Evolutionary conservation across 129 eudicot genomes (phyloP), one percentile per base, ranked within the genome.

Genomic region (Chrysanthemum seticuspe): DNA sequence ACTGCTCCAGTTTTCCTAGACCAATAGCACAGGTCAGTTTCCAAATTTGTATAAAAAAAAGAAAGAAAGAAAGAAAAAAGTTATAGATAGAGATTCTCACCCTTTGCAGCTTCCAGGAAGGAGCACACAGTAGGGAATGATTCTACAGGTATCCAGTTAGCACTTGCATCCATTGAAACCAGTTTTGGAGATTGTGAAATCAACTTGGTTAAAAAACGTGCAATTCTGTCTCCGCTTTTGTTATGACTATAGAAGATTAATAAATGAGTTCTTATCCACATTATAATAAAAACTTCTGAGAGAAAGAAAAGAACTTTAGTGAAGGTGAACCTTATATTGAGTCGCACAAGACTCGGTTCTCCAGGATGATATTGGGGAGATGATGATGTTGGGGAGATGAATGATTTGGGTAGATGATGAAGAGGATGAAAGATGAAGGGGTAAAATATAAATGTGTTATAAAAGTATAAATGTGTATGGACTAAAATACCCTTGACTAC

Each of bases 71-170:
- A 31, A 29, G 0, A 25, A 27, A 27, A 27, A n/a, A n/a, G n/a
- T 27, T 31, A 31, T 3, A 31, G 40, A 31, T 13, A 52, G 10
- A 19, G 48, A 61, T 27, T 23, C 44, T 62, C 64, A 94, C 98
- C 97, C 75, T 86, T 84, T 56, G 84, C 82, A 58, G 25, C 75
- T 71, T 77, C 79, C 53, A 94, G 70, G 78, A 67, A 76, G 27
- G 86, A 81, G 81, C 75, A 71, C 34, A 94, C 74, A 13, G 72
- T 57, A 10, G 84, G 52, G 62, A 90, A 45, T 14, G 96, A 86
- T 74, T 83, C 91, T 44, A 70, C 15, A 25, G 98, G 97, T 85
- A 94, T 82, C 72, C 86, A 77, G 73, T 87, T 94, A 79, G 68
- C 78, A 67, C 84, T 77, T 53, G 93, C 96, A 73, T 87, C 36